These are phyloP conservation scores for Triticum turgidum DNA, from an alignment of 176 grass and related monocot genomes.

Conservation along the genomic window DNA sequence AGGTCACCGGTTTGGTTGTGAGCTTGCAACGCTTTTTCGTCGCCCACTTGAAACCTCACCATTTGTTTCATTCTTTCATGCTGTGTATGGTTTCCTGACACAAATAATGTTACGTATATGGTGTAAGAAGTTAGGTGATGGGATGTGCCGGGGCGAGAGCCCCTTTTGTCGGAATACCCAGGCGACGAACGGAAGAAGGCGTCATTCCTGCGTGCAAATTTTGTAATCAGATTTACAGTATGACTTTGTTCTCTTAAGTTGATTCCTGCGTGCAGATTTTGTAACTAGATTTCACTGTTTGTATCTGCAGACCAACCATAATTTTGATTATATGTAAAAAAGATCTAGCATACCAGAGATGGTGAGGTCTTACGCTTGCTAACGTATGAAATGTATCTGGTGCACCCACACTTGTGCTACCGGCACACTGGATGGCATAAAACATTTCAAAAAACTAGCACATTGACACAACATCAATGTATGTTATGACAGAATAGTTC, in stretches of 20 bases:
- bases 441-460: too few relatives aligned
- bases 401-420: too few relatives aligned
- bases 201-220: background rate
- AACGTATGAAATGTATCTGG: too few relatives aligned
- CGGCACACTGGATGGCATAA: too few relatives aligned
- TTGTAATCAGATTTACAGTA: background rate
- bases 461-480: too few relatives aligned
- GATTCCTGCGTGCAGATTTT: background rate
- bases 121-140: slow-evolving; percentile 52
- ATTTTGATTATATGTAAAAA: too few relatives aligned
- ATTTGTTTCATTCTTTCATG: slow-evolving; percentile 45
- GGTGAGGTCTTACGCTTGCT: too few relatives aligned
- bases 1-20: slow-evolving; percentile 67
- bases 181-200: slow-evolving; percentile 24
- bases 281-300: too few relatives aligned
- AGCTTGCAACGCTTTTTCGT: slow-evolving; percentile 45
- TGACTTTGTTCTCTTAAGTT: background rate
- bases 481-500: too few relatives aligned
- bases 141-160: background rate
- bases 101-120: slow-evolving; percentile 47
- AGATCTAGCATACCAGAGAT: too few relatives aligned
- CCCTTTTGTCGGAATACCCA: background rate
- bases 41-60: slow-evolving; percentile 4
- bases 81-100: slow-evolving; percentile 20
- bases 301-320: too few relatives aligned